phyloP scores from a whole-genome alignment of 345 rosid genomes.

The Corchorus capsularis region DNA sequence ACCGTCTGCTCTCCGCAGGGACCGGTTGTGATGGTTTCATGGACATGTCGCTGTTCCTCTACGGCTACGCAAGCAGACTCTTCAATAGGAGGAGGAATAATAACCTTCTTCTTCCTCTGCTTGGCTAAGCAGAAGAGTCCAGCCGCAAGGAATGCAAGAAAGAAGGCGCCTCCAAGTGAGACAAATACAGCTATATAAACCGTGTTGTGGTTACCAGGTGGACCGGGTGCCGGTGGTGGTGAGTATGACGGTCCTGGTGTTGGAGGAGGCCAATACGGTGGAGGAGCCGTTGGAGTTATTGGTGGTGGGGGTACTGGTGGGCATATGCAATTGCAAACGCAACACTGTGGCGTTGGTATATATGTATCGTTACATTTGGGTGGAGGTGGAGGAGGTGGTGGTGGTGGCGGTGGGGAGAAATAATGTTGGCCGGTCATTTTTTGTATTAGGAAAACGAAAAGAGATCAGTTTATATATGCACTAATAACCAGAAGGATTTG shows the following conservation, averaged over 20 bases:
- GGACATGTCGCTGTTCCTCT: constrained; percentile 29
- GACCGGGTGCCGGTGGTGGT: constrained; percentile 6
- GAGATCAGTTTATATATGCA: neutral
- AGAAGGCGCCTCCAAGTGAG: constrained; percentile 34
- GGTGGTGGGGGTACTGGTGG: too few species aligned
- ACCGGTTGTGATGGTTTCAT: constrained; percentile 24
- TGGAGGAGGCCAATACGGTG: constrained; percentile 10
- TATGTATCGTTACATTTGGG: neutral
- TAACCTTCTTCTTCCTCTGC: constrained; percentile 26
- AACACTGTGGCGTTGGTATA: neutral
- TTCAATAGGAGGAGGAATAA: constrained; percentile 2
- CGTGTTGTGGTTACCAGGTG: constrained; percentile 20
- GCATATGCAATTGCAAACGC: neutral
- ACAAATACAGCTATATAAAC: constrained; percentile 30
- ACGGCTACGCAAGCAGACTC: constrained; percentile 15
- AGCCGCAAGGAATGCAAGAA: constrained; percentile 33
- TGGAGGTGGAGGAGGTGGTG: neutral
- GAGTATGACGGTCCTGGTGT: neutral
- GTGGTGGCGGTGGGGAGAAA: constrained; percentile 14
- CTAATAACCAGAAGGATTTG: too few species aligned
- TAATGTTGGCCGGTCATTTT: neutral
- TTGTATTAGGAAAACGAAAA: neutral
- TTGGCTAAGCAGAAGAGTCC: constrained; percentile 41
- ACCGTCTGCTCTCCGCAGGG: constrained; percentile 22
- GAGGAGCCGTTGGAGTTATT: neutral